A percentile compares a stretch with the other conserved stretches of the same genome.
Evolutionary conservation across 2,329 filamentous ascomycete genomes (phyloP).

Genomic region (Neofusicoccum sp.): DNA sequence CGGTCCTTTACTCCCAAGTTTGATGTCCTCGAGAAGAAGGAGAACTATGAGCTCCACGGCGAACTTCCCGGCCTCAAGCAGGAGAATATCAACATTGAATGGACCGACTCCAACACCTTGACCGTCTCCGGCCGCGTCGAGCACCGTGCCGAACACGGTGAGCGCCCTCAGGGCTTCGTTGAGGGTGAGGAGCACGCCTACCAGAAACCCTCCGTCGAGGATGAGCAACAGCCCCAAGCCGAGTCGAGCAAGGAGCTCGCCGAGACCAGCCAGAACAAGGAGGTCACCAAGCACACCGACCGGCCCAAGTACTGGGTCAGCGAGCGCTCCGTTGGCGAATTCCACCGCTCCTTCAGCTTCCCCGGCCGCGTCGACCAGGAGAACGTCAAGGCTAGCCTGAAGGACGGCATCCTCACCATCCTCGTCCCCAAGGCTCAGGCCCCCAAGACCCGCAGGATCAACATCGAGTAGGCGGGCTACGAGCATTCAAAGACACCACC

Average conservation of each 20-base stretch:
- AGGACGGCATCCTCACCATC: constrained; percentile 62
- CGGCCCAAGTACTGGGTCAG: constrained; percentile 69
- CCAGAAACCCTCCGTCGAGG: constrained; percentile 65
- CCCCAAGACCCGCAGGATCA: constrained; percentile 55
- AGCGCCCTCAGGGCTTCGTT: constrained; percentile 51
- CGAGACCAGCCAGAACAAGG: constrained; percentile 39
- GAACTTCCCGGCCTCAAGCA: constrained; percentile 77
- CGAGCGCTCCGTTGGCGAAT: constrained; percentile 62
- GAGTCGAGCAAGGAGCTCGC: constrained; percentile 28
- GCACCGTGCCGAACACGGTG: constrained; percentile 61
- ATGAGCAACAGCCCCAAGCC: constrained; percentile 49
- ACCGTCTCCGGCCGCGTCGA: constrained; percentile 71
- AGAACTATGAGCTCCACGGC: constrained; percentile 75
- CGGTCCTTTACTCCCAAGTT: constrained; percentile 74
- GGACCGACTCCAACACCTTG: constrained; percentile 74
- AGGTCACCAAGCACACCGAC: constrained; percentile 40
- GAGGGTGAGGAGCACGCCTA: constrained; percentile 45
- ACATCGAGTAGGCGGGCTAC: constrained; percentile 51
- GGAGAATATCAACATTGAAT: constrained; percentile 75
- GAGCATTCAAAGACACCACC: neutral
- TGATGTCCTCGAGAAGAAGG: constrained; percentile 71
- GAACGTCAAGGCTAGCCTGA: constrained; percentile 61
- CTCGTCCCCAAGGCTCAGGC: constrained; percentile 59
- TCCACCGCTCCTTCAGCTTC: constrained; percentile 63
- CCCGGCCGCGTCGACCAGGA: constrained; percentile 61